A percentile compares a stretch with the other conserved stretches of the same genome.
Evolutionary conservation across 179 eudicot genomes (phyloP).

Genomic region (Drosera spatulata): DNA sequence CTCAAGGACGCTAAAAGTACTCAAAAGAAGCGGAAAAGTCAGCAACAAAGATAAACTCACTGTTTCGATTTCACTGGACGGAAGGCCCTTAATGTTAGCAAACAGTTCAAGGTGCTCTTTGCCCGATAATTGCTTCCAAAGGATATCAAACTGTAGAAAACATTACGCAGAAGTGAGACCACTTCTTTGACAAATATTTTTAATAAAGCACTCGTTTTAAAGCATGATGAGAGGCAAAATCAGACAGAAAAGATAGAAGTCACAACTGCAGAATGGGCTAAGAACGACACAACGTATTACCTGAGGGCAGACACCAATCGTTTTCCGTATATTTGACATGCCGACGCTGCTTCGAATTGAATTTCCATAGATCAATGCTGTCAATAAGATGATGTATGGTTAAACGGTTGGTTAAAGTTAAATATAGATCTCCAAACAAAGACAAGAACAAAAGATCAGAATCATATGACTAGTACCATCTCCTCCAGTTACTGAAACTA

Average conservation of each 20-base stretch:
- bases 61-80: slow-evolving; percentile 33
- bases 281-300: slow-evolving; percentile 20
- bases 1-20: background rate
- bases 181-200: background rate
- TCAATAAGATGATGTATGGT: slow-evolving; percentile 1
- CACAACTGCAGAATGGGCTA: background rate
- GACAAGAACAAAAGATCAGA: background rate
- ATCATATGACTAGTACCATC: slow-evolving; percentile 48
- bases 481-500: slow-evolving; percentile 76
- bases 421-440: background rate
- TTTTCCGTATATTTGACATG: slow-evolving; percentile 70
- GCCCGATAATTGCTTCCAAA: slow-evolving; percentile 87
- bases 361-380: slow-evolving; percentile 76
- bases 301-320: slow-evolving; percentile 97
- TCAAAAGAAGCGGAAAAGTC: background rate
- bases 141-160: slow-evolving; percentile 67
- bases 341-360: slow-evolving; percentile 74
- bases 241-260: background rate
- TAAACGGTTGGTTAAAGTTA: background rate
- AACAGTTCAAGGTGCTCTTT: slow-evolving; percentile 83
- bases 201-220: background rate
- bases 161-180: background rate
- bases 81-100: slow-evolving; percentile 83
- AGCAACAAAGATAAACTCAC: slow-evolving; percentile 15
- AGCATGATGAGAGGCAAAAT: background rate